Base-by-base conservation (phyloP, 768 basidiomycete genomes). In the Suillus occidentalis region DNA sequence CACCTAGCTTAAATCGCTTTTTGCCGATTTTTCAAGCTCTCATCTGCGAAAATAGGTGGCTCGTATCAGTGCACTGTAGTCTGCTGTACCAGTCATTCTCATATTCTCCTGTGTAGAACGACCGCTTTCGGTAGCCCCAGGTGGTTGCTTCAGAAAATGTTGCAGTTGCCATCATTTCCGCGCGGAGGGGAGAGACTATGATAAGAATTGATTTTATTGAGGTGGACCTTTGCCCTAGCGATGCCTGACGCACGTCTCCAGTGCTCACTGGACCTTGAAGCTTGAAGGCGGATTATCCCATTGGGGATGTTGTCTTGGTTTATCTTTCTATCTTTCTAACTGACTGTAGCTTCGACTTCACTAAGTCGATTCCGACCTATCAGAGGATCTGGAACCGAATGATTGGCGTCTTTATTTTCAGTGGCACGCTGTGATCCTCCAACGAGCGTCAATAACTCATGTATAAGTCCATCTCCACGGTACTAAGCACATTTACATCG, bases 51-150 rank as follows among this genome's bases (percentile, higher is more conserved):
- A 59, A 31, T 42, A 7, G 25, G 40, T 40, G 16, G 57, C 57
- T 58, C 1, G 16, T 58, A 58, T 55, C 31, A 55, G 53, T 58
- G 39, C 39, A 40, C 25, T 58, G 25, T 59, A 59, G 57, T 40
- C 42, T 42, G 25, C 18, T 59, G 57, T 59, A 59, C 40, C 40
- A 14, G 28, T 42, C 22, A 37, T 36, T 34, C 34, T 36, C 20
- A 34, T 34, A 28, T 28, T 28, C 28, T 8, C 39, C 57, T 42
- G 39, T 40, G 25, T 28, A 28, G 40, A 59, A 59, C 40, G 28
- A 18, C 10, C 18, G 25, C n/a, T 20, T 9, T 28, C 25, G 16
- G 57, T 40, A 13, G 20, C 10, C 31, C 18, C 18, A 40, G 25
- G 37, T 20, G 18, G 25, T 40, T 39, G 18, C 40, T 39, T 12